These are phyloP conservation scores for Blumeria graminis DNA, from an alignment of 2,329 filamentous ascomycete genomes.

Conservation along the genomic window DNA sequence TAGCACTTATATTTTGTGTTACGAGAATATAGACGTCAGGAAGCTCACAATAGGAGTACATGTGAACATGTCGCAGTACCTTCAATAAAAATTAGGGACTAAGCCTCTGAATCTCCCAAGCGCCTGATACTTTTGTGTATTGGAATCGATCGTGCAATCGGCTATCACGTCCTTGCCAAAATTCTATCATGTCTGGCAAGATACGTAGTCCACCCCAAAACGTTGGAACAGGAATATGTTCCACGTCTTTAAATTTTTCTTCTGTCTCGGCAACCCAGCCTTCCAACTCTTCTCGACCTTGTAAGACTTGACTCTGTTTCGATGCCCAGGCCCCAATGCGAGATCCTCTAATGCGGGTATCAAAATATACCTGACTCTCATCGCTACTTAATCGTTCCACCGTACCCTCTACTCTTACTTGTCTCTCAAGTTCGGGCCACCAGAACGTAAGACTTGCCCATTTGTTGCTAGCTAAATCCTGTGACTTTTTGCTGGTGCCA, in stretches of 20 bases:
- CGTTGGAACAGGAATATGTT: conserved; percentile 68
- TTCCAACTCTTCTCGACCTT: conserved; percentile 50
- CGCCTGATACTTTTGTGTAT: conserved; percentile 35
- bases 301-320: conserved; percentile 57
- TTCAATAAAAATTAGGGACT: conserved; percentile 30
- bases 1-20: too few relatives aligned
- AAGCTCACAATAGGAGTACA: too few relatives aligned
- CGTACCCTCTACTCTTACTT: conserved; percentile 69
- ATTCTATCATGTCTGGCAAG: conserved; percentile 69
- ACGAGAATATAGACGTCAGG: too few relatives aligned
- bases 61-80: too few relatives aligned
- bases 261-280: conserved; percentile 55
- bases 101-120: conserved; percentile 47
- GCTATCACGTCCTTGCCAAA: conserved; percentile 83
- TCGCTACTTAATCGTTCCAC: conserved; percentile 39
- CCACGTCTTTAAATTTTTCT: conserved; percentile 44
- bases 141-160: conserved; percentile 83
- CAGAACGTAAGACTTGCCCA: conserved; percentile 71
- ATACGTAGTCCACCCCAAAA: conserved; percentile 90
- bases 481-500: conserved; percentile 45
- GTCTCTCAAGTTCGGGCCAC: conserved; percentile 69
- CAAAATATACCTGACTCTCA: conserved; percentile 49
- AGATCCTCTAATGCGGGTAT: conserved; percentile 50
- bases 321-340: conserved; percentile 86
- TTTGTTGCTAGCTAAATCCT: conserved; percentile 47